These are phyloP conservation scores for Leishmania gerbilli DNA, from an alignment of 208 protist genomes.

Conservation along the genomic window DNA sequence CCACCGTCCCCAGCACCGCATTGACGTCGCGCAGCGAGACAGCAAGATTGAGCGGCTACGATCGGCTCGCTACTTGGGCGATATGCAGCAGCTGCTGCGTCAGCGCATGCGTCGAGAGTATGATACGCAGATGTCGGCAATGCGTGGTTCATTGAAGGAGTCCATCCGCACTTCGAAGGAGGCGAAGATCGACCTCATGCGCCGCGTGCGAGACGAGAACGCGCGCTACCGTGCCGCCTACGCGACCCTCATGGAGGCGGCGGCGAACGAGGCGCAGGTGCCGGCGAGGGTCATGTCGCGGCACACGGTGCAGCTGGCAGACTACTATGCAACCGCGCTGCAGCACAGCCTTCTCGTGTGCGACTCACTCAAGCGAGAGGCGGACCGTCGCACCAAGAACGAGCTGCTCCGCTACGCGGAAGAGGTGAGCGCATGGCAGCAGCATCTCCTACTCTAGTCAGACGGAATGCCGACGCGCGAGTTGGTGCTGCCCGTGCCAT, in stretches of 20 bases:
- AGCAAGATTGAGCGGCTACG: slow-evolving; percentile 83
- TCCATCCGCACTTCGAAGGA: slow-evolving; percentile 28
- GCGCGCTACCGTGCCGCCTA: slow-evolving; percentile 78
- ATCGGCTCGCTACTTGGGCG: slow-evolving; percentile 65
- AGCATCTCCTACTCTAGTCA: slow-evolving; percentile 45
- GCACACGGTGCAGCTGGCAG: slow-evolving; percentile 63
- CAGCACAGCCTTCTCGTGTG: slow-evolving; percentile 71
- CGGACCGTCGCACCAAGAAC: slow-evolving; percentile 41
- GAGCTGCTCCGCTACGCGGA: slow-evolving; percentile 77
- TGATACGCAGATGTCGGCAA: slow-evolving; percentile 42
- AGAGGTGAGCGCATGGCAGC: slow-evolving; percentile 79
- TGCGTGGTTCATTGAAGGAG: slow-evolving; percentile 51
- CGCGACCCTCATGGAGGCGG: slow-evolving; percentile 65
- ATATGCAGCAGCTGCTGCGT: slow-evolving; percentile 63
- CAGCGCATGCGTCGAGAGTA: slow-evolving; percentile 73
- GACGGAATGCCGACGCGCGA: background rate
- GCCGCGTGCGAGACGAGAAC: slow-evolving; percentile 75
- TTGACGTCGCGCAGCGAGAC: slow-evolving; percentile 63
- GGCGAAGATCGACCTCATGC: slow-evolving; percentile 58
- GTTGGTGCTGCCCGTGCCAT: background rate
- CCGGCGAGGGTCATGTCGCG: slow-evolving; percentile 70
- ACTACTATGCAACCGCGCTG: slow-evolving; percentile 70
- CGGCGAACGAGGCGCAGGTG: slow-evolving; percentile 62
- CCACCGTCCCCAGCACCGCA: slow-evolving; percentile 50
- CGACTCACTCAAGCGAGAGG: slow-evolving; percentile 66